Evolutionary conservation across 352 stramenopile species (phyloP), one percentile per base, ranked within the genome.

Genomic region (Peronospora belbahrii): DNA sequence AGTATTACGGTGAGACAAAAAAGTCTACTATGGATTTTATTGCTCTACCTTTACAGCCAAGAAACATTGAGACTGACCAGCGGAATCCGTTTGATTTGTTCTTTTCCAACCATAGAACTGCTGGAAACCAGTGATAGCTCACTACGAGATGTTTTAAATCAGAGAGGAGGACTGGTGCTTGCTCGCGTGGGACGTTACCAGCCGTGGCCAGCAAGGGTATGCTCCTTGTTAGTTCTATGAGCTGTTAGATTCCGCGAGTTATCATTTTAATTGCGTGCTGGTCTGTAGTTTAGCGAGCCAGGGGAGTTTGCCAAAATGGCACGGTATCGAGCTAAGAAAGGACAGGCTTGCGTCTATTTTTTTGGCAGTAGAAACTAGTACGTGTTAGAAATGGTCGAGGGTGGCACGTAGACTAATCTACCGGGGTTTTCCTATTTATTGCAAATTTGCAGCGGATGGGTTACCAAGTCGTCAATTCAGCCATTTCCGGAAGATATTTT

Each of bases 321-420:
- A 20, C 64, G 71, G 17, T 71, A 89, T 65, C 76, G 81, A 15
- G 62, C 57, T 17, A 89, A 88, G 51, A 85, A 85, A 39, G 75
- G 73, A 6, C 74, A 87, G 51, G 59, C 76, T 1, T 93, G 81
- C 22, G 81, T 93, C 22, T 93, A 90, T 39, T 93, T 93, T 52
- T 93, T 90, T 33, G 81, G 81, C 27, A 86, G 76, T 14, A 71
- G 78, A 17, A 93, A 93, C 60, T 93, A 89, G 81, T 93, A 74
- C 59, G 78, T 83, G 2, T 14, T 9, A 34, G 2, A 25, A 27
- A 49, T 41, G 19, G 25, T 13, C 14, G 18, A 30, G 27, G 31
- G 22, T 18, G 28, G 14, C 11, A 47, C 6, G 34, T n/a, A 9
- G 14, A 23, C 36, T 48, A 18, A 43, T n/a, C 14, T 2, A 38